Evolutionary conservation across 108 stramenopile genomes (phyloP).

Genomic region (Craspedostauros australis): DNA sequence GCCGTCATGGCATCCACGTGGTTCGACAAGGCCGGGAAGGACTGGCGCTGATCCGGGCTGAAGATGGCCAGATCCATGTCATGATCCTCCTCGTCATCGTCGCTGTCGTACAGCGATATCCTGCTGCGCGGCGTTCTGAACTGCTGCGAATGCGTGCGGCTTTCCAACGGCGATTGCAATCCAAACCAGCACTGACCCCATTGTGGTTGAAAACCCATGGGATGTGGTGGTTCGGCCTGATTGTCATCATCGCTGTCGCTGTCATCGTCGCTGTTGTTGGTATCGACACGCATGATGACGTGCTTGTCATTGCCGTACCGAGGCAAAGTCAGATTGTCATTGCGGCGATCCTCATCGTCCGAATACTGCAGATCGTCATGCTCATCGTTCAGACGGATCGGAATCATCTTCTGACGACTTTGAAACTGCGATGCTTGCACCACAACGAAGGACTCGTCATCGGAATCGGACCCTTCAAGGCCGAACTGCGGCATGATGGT

Average conservation of each 20-base stretch:
- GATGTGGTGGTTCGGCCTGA: conserved; percentile 58
- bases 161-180: conserved; percentile 15
- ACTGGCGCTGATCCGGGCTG: conserved; percentile 2
- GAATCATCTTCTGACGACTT: neutral
- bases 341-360: neutral
- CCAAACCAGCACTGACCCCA: conserved; percentile 48
- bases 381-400: neutral
- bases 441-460: too few species aligned
- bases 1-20: conserved; percentile 13
- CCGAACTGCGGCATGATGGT: too few species aligned
- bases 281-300: too few species aligned
- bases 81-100: conserved; percentile 13
- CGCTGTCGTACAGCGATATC: conserved; percentile 14
- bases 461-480: too few species aligned
- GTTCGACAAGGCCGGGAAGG: conserved; percentile 24
- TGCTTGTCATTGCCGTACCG: too few species aligned
- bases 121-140: conserved; percentile 26
- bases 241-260: conserved; percentile 7
- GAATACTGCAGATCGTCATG: neutral
- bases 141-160: conserved; percentile 5
- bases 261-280: conserved; percentile 1
- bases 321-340: neutral
- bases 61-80: conserved; percentile 3
- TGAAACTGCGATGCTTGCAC: neutral
- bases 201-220: conserved; percentile 47